Base-by-base conservation (phyloP, 2,329 filamentous ascomycete species). In the Epichloe hybrida region DNA sequence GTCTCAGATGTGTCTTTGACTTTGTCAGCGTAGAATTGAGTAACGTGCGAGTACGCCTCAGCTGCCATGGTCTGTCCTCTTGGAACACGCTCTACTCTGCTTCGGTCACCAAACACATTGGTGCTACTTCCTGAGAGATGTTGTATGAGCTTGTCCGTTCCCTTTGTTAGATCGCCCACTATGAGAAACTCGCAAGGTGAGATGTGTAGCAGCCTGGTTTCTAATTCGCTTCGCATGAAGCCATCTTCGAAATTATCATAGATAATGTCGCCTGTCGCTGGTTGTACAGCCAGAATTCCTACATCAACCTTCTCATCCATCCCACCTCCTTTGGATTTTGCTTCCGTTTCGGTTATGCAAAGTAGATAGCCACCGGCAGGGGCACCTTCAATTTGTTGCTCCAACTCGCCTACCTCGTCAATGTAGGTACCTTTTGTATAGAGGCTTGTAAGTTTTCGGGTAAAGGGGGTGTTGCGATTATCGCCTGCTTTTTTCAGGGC, bases 391-490 rank as follows among this genome's bases (percentile, higher is more conserved):
- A 55, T 53, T 59, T 62, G 63, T 50, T 72, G 70, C 49, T 86
- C 84, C 5, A 95, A 68, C 27, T 88, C 88, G 55, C 93, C 91
- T 9, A 87, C 77, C 64, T 98, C 93, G 62, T 97, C 93, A 51
- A 98, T 84, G 59, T 97, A 98, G 2, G 93, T 98, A 42, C 90
- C 93, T 66, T 97, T 98, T 8, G 93, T 98, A 68, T 98, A 98
- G 6, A 98, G 75, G 62, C 95, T 96, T 15, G 93, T 97, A 60
- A 98, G 80, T 60, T 95, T 93, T 37, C 93, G 82, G 38, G 88
- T 80, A 59, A 98, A 98, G 0, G 93, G 0, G 0, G 89, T 80
- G 62, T 95, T 96, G 52, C 88, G 81, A 66, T 97, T 98, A 64
- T 95, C 89, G 43, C 93, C 91, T 1, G 82, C 93, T 56, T 95